These are phyloP conservation scores for Pelargonium nanum DNA, from an alignment of 345 rosid genomes.

Conservation along the genomic window DNA sequence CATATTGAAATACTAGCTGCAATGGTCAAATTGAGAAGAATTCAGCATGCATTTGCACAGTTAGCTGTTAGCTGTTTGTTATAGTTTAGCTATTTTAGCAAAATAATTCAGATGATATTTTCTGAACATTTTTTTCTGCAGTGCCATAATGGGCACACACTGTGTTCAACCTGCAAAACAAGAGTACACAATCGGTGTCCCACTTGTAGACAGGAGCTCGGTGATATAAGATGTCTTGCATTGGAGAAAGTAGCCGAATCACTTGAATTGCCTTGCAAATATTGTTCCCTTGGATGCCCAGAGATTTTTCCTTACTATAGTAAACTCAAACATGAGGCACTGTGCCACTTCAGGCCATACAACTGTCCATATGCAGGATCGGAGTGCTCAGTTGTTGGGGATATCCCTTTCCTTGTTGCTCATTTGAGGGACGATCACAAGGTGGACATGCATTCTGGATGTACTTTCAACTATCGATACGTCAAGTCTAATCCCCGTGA, in stretches of 20 bases:
- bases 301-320: slow-evolving; percentile 92
- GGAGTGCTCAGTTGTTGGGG: slow-evolving; percentile 71
- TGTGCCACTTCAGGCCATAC: slow-evolving; percentile 86
- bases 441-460: slow-evolving; percentile 95
- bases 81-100: too few species aligned
- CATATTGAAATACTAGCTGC: neutral
- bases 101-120: neutral
- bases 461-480: slow-evolving; percentile 93
- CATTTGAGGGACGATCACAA: slow-evolving; percentile 93
- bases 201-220: slow-evolving; percentile 95
- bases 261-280: slow-evolving; percentile 82
- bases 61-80: too few species aligned
- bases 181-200: slow-evolving; percentile 90
- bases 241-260: slow-evolving; percentile 93
- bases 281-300: slow-evolving; percentile 67
- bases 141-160: slow-evolving; percentile 98
- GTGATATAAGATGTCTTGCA: slow-evolving; percentile 91
- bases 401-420: slow-evolving; percentile 76
- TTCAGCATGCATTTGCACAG: too few species aligned
- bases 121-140: slow-evolving; percentile 19
- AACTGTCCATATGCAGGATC: slow-evolving; percentile 94
- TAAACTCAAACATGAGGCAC: slow-evolving; percentile 79
- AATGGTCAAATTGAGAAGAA: neutral
- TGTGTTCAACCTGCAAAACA: slow-evolving; percentile 85
- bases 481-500: slow-evolving; percentile 97